Percentiles rank a stretch among this genome's conserved stretches.
These are phyloP conservation scores for Aspergillus novoparasiticus DNA, from an alignment of 2,329 filamentous ascomycete species.

Conservation along the genomic window DNA sequence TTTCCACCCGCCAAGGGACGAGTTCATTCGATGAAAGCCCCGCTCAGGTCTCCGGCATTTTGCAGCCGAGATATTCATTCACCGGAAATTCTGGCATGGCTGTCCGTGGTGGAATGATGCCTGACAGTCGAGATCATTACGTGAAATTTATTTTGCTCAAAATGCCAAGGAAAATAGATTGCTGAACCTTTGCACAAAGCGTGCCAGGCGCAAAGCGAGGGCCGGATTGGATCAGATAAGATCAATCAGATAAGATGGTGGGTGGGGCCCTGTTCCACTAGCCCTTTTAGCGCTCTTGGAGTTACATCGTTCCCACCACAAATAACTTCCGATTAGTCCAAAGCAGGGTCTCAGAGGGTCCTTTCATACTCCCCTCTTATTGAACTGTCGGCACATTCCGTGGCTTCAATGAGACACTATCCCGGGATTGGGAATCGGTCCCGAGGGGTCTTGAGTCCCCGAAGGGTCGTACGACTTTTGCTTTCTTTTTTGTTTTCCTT, in stretches of 20 bases:
- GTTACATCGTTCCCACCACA: constrained; percentile 1
- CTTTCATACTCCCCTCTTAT: not conserved
- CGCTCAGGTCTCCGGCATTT: not conserved
- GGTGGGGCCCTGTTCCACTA: not conserved
- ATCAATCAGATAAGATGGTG: constrained; percentile 12
- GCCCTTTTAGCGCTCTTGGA: not conserved
- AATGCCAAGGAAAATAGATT: constrained; percentile 7
- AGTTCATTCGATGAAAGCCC: not conserved
- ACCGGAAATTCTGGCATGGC: not conserved
- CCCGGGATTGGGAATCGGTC: not conserved
- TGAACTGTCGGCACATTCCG: not conserved
- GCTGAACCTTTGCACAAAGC: constrained; percentile 1
- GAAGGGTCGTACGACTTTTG: constrained; percentile 1
- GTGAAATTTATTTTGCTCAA: not conserved
- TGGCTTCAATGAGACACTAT: not conserved
- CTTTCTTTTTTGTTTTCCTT: not conserved
- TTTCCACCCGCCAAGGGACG: not conserved
- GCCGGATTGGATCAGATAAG: constrained; percentile 10
- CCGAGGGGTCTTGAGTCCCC: not conserved
- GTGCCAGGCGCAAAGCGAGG: not conserved
- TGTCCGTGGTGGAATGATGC: constrained; percentile 3
- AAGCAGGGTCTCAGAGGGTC: not conserved
- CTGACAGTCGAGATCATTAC: not conserved
- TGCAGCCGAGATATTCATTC: not conserved
- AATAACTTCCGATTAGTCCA: not conserved